phyloP scores from a whole-genome alignment of 2,329 filamentous ascomycete species.

The Calonectria naviculata region DNA sequence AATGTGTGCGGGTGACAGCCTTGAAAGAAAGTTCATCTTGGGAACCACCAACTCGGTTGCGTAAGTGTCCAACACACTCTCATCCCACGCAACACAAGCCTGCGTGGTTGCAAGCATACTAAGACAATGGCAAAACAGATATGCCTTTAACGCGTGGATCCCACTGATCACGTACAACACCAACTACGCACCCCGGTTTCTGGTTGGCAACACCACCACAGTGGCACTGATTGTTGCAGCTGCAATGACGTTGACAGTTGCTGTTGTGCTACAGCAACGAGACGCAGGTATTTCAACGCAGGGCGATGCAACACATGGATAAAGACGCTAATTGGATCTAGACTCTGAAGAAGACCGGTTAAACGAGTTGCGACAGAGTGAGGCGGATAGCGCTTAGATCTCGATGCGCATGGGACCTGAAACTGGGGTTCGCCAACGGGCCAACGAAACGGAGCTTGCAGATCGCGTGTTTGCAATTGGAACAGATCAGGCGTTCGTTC shows the following conservation, averaged over 20 bases:
- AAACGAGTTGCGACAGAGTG: neutral
- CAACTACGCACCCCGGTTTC: constrained; percentile 1
- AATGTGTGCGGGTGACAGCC: neutral
- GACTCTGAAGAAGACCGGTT: neutral
- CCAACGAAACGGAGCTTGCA: neutral
- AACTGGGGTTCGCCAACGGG: neutral
- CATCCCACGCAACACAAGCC: neutral
- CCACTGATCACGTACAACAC: constrained; percentile 2
- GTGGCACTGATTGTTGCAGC: neutral
- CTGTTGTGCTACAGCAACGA: neutral
- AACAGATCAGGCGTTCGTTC: neutral
- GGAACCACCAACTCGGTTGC: neutral
- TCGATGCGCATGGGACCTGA: neutral
- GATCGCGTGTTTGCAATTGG: neutral
- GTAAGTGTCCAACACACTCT: neutral
- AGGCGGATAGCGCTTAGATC: neutral
- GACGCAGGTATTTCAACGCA: neutral
- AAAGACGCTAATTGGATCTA: neutral
- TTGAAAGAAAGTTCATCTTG: neutral
- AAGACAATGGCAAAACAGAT: neutral
- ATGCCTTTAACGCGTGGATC: neutral
- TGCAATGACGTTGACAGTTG: neutral
- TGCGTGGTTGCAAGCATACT: neutral
- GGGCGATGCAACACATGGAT: neutral
- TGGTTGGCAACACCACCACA: neutral